Percentiles rank a stretch among this genome's conserved stretches.
phyloP scores from a whole-genome alignment of 2,329 filamentous ascomycete species.

The Penicillium aurantiogriseum region DNA sequence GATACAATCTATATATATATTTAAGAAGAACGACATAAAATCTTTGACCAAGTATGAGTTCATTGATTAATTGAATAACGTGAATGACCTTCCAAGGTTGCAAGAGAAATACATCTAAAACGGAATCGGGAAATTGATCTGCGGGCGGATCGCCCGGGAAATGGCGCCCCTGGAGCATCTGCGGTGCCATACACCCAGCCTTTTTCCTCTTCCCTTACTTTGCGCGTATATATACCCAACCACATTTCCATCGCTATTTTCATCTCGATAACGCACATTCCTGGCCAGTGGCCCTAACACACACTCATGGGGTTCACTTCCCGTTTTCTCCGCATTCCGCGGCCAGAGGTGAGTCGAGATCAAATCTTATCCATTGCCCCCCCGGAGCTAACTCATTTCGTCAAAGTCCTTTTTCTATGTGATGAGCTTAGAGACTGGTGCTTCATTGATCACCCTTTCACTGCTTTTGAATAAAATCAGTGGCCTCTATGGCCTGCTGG shows the following conservation, averaged over 20 bases:
- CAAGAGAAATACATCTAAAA: neutral
- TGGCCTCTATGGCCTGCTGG: constrained; percentile 84
- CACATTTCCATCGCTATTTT: constrained; percentile 9
- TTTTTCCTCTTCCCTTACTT: constrained; percentile 15
- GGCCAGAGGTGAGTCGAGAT: constrained; percentile 42
- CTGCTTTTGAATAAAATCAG: constrained; percentile 90
- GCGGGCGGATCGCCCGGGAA: constrained; percentile 25
- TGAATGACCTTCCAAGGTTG: no score
- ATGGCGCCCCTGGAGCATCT: constrained; percentile 22
- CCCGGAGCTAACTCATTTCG: constrained; percentile 17
- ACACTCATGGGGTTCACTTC: constrained; percentile 38
- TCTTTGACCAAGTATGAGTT: neutral
- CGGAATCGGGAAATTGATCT: constrained; percentile 19
- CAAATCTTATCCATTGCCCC: constrained; percentile 6
- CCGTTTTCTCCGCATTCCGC: constrained; percentile 50
- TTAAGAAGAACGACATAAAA: neutral
- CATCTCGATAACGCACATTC: constrained; percentile 6
- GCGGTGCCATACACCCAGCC: constrained; percentile 18
- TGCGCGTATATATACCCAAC: constrained; percentile 10
- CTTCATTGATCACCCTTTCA: constrained; percentile 78
- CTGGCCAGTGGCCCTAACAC: constrained; percentile 7
- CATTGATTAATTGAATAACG: neutral
- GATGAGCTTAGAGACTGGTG: constrained; percentile 81
- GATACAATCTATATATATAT: neutral
- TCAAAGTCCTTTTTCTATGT: constrained; percentile 76